Base-by-base conservation (phyloP, 257 asterid genomes). In the Capsicum rhomboideum region DNA sequence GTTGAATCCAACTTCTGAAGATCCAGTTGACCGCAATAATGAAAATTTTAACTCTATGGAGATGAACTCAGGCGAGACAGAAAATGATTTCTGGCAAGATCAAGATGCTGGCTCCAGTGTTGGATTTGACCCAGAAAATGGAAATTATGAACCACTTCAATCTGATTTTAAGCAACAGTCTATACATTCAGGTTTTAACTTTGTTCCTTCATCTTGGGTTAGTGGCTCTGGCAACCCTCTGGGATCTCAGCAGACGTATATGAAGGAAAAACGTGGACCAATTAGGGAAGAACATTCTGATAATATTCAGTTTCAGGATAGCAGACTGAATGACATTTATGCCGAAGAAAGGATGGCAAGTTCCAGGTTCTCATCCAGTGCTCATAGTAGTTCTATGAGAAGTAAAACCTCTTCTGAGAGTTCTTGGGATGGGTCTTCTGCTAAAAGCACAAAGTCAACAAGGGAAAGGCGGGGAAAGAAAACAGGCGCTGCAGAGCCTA, bases 81-180 rank as follows among this genome's bases (percentile, higher is more conserved):
- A 91, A 85, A 88, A 82, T 87, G 97, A 92, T 63, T 82, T 87
- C 82, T 90, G 92, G 93, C 90, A 85, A 82, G 98, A 92, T 87
- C 94, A 86, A 79, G 95, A 91, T 82, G 90, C 80, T 64, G 88
- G 91, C 66, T 87, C 92, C 72, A 82, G 88, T 61, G 86, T 91
- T 72, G 92, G 86, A 50, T 86, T 83, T 86, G 94, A 90, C 86
- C 88, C 87, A 74, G 94, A 90, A 68, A 86, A 86, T 75, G 92
- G 91, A 82, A 92, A 90, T 75, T 77, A 77, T 67, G 93, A 89
- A 54, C 80, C 74, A 42, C 80, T 79, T 83, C 92, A 82, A 23
- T 84, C 92, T 34, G 97, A 90, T 66, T 89, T 90, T 83, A 94
- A 87, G 85, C 90, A 85, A 75, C 86, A 88, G 61, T 87, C 91